A percentile compares a stretch with the other conserved stretches of the same genome.
Conservation (phyloP, 2,329 filamentous ascomycete genomes). For the Xylariaceae sp. region DNA sequence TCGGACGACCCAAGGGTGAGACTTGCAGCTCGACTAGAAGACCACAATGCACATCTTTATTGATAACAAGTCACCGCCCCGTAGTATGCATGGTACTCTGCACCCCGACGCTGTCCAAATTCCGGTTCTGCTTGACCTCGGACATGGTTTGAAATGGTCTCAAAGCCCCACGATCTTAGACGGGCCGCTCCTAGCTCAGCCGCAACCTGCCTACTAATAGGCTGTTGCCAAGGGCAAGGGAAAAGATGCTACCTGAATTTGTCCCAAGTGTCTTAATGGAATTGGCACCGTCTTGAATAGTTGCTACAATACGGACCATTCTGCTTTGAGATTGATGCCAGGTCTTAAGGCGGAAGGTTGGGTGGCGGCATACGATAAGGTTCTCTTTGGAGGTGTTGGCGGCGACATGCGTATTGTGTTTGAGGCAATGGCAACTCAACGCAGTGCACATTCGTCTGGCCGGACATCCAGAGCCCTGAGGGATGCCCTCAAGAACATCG, state of each 20-base stretch:
- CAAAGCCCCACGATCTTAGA: not conserved
- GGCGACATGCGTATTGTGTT: not conserved
- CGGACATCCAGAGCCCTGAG: not conserved
- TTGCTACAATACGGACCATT: not conserved
- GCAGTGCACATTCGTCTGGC: not conserved
- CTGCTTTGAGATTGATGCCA: not conserved
- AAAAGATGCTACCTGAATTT: too few relatives aligned
- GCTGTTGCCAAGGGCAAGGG: too few relatives aligned
- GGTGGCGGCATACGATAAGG: not conserved
- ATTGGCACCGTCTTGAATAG: too few relatives aligned
- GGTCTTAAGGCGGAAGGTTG: not conserved
- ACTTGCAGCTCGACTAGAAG: not conserved
- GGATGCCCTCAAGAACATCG: not conserved
- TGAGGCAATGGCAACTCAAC: not conserved
- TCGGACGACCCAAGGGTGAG: not conserved
- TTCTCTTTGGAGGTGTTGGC: not conserved
- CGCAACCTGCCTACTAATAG: not conserved
- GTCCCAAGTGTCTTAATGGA: too few relatives aligned
- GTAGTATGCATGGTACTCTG: not conserved
- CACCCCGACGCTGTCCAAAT: not conserved
- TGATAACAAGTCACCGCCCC: not conserved
- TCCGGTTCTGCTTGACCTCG: not conserved
- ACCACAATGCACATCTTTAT: not conserved
- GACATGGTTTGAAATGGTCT: not conserved
- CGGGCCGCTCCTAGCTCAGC: not conserved